Percentiles rank a stretch among this genome's conserved stretches.
These are phyloP conservation scores for Coprinellus aureogranulatus DNA, from an alignment of 768 basidiomycete species.

Conservation along the genomic window DNA sequence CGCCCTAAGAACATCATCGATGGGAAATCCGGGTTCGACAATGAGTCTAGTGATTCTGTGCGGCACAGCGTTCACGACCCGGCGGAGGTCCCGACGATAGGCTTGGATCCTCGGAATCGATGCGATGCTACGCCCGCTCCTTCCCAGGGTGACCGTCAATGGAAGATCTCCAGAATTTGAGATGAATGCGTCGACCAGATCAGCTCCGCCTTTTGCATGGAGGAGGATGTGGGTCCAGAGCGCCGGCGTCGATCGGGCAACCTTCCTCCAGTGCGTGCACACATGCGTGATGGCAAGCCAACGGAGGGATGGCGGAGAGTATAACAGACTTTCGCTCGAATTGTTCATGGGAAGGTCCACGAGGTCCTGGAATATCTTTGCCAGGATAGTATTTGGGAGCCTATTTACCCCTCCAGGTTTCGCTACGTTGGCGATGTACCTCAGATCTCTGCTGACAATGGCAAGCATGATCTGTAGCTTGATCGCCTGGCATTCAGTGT, in stretches of 20 bases:
- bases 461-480: background rate
- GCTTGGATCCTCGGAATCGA: background rate
- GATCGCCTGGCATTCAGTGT: background rate
- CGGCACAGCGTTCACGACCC: background rate
- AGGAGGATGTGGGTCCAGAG: slow-evolving; percentile 1
- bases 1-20: background rate
- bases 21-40: slow-evolving; percentile 6
- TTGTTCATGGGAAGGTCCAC: background rate
- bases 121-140: background rate
- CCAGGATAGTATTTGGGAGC: background rate
- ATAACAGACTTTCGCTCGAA: background rate
- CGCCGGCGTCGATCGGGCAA: background rate
- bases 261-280: slow-evolving; percentile 1
- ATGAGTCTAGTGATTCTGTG: background rate
- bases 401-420: background rate
- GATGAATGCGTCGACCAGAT: background rate
- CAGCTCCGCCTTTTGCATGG: background rate
- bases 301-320: background rate
- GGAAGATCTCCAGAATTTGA: background rate
- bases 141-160: background rate
- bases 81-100: background rate
- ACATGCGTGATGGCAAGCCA: slow-evolving; percentile 2
- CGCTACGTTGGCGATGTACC: background rate
- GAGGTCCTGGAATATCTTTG: background rate
- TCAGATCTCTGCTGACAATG: background rate